Evolutionary conservation across 2,329 filamentous ascomycete species (phyloP), one percentile per base, ranked within the genome.

Genomic region (Alternaria sp.): DNA sequence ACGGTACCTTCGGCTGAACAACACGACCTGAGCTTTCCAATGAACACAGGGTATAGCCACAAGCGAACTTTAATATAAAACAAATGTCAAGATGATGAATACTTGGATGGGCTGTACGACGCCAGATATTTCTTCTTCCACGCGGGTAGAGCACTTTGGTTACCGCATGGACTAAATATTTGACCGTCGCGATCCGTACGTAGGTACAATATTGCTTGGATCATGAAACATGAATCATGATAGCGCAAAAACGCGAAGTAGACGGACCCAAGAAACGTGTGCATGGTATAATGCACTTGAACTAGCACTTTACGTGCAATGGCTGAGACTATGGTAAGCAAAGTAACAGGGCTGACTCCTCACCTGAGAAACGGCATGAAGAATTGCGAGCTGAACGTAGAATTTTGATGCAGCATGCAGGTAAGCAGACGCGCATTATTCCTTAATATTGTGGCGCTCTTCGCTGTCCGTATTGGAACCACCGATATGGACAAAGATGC

Each of bases 381-480:
- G 23, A 26, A 44, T 17, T 23, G 31, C 21, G 54, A 59, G 49
- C 54, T 54, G 51, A 48, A 45, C 5, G 31, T 37, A 54, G 44
- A 36, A 39, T 40, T 40, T 54, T 51, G 45, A 44, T 61, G 33
- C 34, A 41, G 28, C 37, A 67, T 66, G 66, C 60, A 65, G 36
- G 60, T 68, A 55, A 69, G 57, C 62, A 42, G 53, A 28, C 34
- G 41, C 56, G 40, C 37, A 26, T 36, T 41, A 42, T 23, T 39
- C 33, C 55, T 59, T 50, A 66, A 71, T 69, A 71, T 70, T 70
- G 67, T 73, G 69, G 68, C 68, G 65, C 23, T 48, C 54, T 56
- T 58, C 46, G 62, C 54, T 61, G 58, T 60, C 60, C 56, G 28
- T 31, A 23, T 52, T 39, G 40, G 48, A 49, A 31, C 36, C 40